These are phyloP conservation scores for Purpureocillium takamizusanense DNA, from an alignment of 2,329 filamentous ascomycete species.

Conservation along the genomic window DNA sequence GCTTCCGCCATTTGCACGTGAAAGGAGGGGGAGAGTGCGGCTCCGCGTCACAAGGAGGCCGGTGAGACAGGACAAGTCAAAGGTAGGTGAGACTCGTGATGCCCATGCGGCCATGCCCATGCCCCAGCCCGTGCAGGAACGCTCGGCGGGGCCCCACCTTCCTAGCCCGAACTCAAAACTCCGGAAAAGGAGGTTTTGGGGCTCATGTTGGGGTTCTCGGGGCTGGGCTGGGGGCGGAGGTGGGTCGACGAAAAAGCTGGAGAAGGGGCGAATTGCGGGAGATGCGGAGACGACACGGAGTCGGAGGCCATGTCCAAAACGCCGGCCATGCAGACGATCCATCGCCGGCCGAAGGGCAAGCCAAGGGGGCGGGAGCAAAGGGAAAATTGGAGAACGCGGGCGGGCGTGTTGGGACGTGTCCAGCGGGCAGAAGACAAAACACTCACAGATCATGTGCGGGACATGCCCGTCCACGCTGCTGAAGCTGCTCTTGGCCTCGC, in stretches of 20 bases:
- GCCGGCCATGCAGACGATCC: neutral
- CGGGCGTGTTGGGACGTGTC: slow-evolving; percentile 1
- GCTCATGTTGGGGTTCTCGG: neutral
- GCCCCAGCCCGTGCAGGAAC: no score
- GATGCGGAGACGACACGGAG: slow-evolving; percentile 14
- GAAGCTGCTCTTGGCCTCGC: slow-evolving; percentile 11
- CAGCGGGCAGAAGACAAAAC: slow-evolving; percentile 2
- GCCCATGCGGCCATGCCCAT: no score
- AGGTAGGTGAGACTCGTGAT: slow-evolving; percentile 1
- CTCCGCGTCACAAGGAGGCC: no score
- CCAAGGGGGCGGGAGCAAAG: no score
- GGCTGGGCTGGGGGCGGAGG: slow-evolving; percentile 1
- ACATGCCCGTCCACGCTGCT: slow-evolving; percentile 31
- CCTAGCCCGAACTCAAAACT: no score
- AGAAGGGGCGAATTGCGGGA: neutral
- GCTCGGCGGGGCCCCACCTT: slow-evolving; percentile 1
- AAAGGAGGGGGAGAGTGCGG: slow-evolving; percentile 1
- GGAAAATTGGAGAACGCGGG: no score
- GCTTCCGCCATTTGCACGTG: slow-evolving; percentile 6
- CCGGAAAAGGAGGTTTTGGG: neutral
- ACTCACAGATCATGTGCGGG: slow-evolving; percentile 41
- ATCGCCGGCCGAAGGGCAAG: neutral
- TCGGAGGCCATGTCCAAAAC: slow-evolving; percentile 14
- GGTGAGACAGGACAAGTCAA: no score
- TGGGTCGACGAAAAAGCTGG: neutral